Base-by-base conservation (phyloP, 495 filamentous ascomycete genomes). In the Aspergillus sclerotiicarbonarius region DNA sequence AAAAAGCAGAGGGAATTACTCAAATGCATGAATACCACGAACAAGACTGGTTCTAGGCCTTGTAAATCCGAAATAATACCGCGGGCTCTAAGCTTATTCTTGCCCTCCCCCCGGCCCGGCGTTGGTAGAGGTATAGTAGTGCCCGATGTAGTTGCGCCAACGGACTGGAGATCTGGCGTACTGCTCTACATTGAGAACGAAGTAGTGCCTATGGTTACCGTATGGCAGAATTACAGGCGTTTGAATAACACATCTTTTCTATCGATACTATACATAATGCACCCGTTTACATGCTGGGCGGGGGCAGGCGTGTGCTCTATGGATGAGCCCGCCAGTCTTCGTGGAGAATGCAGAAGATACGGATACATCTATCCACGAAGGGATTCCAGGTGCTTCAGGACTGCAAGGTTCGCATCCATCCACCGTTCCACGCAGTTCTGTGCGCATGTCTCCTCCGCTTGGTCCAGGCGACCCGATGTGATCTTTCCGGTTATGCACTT, bases 351-450 rank as follows among this genome's bases (percentile, higher is more conserved):
- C 7, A 13, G 46, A 47, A 47, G 3, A 25, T 12, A 16, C 18
- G 21, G 46, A 10, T 30, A 20, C 69, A 70, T 72, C 58, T 76
- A 67, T 51, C 65, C 74, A 57, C 87, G 77, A 75, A 91, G 77
- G 46, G 67, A 76, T 60, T 91, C 82, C 69, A 98, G 70, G 66
- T 96, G 89, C 77, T 85, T 85, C 74, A 98, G 68, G 13, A 96
- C 88, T 18, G 87, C 72, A 49, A 88, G 68, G 74, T 92, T 92
- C 52, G 90, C 82, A 75, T 98, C 94, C 80, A 97, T 80, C 76
- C 92, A 98, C 50, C 94, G 83, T 59, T 95, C 89, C 46, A 97
- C 90, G 67, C 94, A 98, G 77, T 96, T 96, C 71, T 87, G 77
- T 64, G 93, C 77, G 73, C 94, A 98, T 6, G 75, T 64, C 75